Percentiles rank a stretch among this genome's conserved stretches.
These are phyloP conservation scores for Colletotrichum limetticola DNA, from an alignment of 2,329 filamentous ascomycete genomes.

Conservation along the genomic window DNA sequence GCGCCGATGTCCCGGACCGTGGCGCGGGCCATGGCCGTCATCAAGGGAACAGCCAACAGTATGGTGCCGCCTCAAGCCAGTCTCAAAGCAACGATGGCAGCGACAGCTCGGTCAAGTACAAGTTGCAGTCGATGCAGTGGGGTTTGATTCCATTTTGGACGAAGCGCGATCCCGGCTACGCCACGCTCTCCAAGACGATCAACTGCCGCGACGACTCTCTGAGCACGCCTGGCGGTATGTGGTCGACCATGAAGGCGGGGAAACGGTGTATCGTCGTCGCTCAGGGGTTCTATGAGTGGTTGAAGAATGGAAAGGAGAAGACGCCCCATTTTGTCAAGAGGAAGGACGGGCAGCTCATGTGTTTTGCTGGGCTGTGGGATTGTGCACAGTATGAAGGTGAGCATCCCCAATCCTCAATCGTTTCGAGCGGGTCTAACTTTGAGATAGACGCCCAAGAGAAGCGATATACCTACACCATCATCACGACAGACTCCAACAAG, in stretches of 20 bases:
- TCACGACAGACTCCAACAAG: constrained; percentile 88
- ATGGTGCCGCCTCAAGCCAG: constrained; percentile 30
- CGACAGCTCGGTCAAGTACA: constrained; percentile 67
- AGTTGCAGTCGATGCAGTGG: constrained; percentile 95
- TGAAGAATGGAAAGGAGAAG: constrained; percentile 85
- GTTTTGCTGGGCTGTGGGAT: constrained; percentile 92
- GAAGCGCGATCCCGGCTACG: constrained; percentile 82
- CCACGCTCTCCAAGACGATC: constrained; percentile 85
- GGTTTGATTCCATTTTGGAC: constrained; percentile 95
- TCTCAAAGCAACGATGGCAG: constrained; percentile 37
- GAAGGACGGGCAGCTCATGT: constrained; percentile 86
- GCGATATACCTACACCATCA: constrained; percentile 90
- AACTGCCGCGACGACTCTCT: constrained; percentile 95
- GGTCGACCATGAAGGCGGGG: constrained; percentile 88
- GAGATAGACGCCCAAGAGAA: constrained; percentile 68
- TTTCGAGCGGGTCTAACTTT: neutral
- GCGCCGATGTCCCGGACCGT: constrained; percentile 75
- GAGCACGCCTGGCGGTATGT: constrained; percentile 81
- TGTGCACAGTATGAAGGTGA: constrained; percentile 82
- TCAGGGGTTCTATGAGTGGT: constrained; percentile 97
- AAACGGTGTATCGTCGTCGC: constrained; percentile 90
- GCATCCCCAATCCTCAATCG: constrained; percentile 1
- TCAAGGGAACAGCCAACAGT: constrained; percentile 31
- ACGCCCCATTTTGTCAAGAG: constrained; percentile 86
- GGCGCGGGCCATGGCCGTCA: constrained; percentile 58